Evolutionary conservation across 352 stramenopile genomes (phyloP).

Genomic region (Globisporangium barbulae): DNA sequence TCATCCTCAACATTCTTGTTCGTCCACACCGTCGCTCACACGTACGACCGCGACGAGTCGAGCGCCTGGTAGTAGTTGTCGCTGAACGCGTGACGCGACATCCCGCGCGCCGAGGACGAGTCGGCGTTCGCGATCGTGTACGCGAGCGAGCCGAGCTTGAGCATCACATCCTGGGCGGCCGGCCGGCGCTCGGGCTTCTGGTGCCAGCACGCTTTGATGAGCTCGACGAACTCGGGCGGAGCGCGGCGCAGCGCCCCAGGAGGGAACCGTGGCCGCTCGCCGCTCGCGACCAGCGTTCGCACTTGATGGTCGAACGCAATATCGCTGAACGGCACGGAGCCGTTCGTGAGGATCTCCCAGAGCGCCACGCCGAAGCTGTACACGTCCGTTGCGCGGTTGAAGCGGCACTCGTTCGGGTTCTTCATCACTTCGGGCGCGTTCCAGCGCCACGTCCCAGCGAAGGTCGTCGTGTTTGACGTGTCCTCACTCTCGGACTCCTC

Average conservation of each 20-base stretch:
- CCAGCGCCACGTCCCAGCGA: constrained; percentile 73
- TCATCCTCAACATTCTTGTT: not conserved
- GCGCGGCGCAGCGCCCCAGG: constrained; percentile 31
- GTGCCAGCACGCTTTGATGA: constrained; percentile 61
- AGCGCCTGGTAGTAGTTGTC: constrained; percentile 75
- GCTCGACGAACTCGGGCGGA: constrained; percentile 58
- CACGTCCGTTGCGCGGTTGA: constrained; percentile 71
- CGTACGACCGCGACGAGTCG: constrained; percentile 53
- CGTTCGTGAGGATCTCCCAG: constrained; percentile 73
- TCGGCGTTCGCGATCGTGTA: constrained; percentile 48
- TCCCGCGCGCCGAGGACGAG: constrained; percentile 31
- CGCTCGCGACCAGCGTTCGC: constrained; percentile 46
- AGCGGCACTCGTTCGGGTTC: constrained; percentile 61
- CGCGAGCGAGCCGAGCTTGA: constrained; percentile 45
- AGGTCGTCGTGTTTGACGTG: constrained; percentile 54
- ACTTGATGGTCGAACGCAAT: constrained; percentile 71
- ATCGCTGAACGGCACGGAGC: constrained; percentile 57
- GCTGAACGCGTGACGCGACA: constrained; percentile 52
- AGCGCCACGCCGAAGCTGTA: constrained; percentile 73
- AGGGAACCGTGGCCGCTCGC: constrained; percentile 50
- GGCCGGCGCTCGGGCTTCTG: constrained; percentile 49
- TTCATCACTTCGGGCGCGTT: constrained; percentile 72
- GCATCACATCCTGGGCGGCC: constrained; percentile 64
- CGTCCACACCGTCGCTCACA: constrained; percentile 9
- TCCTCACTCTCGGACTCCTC: constrained; percentile 17